Base-by-base conservation (phyloP, 352 stramenopile species). In the Phytopythium oedochilum region DNA sequence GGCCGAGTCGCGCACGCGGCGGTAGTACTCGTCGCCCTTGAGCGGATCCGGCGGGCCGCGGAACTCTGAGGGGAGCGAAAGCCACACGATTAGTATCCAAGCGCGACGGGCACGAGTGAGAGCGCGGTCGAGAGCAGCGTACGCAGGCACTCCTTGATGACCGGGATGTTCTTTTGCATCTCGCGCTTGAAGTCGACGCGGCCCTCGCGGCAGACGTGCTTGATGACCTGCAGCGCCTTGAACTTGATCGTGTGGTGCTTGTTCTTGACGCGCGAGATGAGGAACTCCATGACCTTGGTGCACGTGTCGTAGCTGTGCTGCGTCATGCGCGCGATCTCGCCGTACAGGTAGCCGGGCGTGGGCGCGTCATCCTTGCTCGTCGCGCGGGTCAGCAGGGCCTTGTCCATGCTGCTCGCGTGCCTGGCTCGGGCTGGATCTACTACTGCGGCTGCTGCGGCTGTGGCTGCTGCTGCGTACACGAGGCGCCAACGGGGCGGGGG, bases 321-420 rank as follows among this genome's bases (percentile, higher is more conserved):
- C 58, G 88, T 96, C 88, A 96, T 97, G 70, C 84, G 84, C 54
- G 88, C 86, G 66, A 98, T 98, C 77, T 98, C 96, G 40, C 93
- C 84, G 70, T 98, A 98, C 64, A 98, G 81, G 70, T 98, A 98
- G 26, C 96, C 96, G 12, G 94, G 96, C 39, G 96, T 98, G 12
- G 96, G 96, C 58, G 88, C 83, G 45, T 97, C 86, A 70, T 97
- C 92, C 68, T 92, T 88, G 64, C 93, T 96, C 46, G 96, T 98
- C 31, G 96, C 96, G 50, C 94, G 91, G 28, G 78, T 88, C 40
- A 98, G 72, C 67, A 97, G 70, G 40, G 79, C 78, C 62, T 97
- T 97, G 83, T 98, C 93, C 92, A 98, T 97, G 36, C 32, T 63
- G 29, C 8, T 42, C 40, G 15, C 38, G 22, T 32, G 15, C 23